These are phyloP conservation scores for Arabis hirsuta DNA, from an alignment of 345 rosid genomes.

Conservation along the genomic window DNA sequence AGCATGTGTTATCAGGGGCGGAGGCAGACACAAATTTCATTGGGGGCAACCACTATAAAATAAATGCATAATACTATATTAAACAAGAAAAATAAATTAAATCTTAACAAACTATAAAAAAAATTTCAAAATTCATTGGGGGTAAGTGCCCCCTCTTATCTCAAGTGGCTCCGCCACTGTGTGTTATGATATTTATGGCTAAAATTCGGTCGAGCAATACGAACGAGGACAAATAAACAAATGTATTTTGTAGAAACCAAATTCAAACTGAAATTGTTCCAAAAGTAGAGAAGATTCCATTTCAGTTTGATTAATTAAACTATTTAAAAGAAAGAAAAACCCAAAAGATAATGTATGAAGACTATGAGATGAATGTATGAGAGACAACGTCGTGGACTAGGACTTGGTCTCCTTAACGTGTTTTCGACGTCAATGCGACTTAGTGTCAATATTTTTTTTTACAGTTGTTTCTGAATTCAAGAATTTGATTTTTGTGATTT, in stretches of 20 bases:
- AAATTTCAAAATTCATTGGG: too few species aligned
- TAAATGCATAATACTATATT: too few species aligned
- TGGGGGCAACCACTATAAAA: too few species aligned
- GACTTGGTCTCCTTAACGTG: slow-evolving; percentile 40
- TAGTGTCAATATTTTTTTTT: not conserved
- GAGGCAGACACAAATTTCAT: too few species aligned
- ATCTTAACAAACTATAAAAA: too few species aligned
- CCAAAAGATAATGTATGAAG: not conserved
- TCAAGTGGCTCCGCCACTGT: too few species aligned
- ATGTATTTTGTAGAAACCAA: not conserved
- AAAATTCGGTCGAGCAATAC: not conserved
- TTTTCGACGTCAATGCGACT: slow-evolving; percentile 13
- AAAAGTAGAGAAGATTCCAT: slow-evolving; percentile 5
- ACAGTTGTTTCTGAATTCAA: not conserved
- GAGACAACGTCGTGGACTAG: slow-evolving; percentile 34
- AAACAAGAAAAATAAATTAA: too few species aligned
- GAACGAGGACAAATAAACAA: not conserved
- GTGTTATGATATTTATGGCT: not conserved
- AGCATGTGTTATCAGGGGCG: not conserved
- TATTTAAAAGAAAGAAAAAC: not conserved
- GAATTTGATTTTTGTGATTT: not conserved
- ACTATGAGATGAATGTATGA: slow-evolving; percentile 17
- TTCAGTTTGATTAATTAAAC: not conserved
- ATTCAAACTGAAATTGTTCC: not conserved
- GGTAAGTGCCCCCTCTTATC: too few species aligned